Evolutionary conservation across 768 basidiomycete species (phyloP).

Genomic region (Serendipita vermifera): DNA sequence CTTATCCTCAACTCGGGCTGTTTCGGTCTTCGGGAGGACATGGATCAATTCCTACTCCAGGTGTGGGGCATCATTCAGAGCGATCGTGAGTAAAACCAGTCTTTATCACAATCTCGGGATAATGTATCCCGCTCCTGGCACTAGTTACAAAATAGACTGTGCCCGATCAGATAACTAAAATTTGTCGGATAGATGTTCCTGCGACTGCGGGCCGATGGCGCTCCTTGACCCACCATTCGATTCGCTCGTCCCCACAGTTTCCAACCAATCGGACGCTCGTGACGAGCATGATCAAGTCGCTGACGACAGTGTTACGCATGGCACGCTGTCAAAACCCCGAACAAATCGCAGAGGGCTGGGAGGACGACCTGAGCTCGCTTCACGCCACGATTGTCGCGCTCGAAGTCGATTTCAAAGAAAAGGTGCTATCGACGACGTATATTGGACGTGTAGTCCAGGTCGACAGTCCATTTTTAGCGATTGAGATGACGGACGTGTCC

Average conservation of each 20-base stretch:
- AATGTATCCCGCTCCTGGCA: not conserved
- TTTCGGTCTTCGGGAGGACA: constrained; percentile 6
- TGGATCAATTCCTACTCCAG: not conserved
- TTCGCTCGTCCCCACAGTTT: constrained; percentile 2
- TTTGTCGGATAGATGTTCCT: not conserved
- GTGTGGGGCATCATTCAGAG: constrained; percentile 1
- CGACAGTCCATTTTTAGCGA: not conserved
- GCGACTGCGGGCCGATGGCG: constrained; percentile 4
- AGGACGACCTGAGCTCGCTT: constrained; percentile 5
- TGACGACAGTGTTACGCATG: not conserved
- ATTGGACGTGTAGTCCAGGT: not conserved
- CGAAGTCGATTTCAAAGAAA: not conserved
- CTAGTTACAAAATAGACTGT: not conserved
- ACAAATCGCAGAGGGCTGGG: not conserved
- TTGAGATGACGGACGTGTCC: not conserved
- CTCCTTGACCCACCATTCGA: not conserved
- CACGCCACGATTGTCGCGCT: not conserved
- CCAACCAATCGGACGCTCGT: not conserved
- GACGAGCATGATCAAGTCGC: not conserved
- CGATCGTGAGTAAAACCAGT: not conserved
- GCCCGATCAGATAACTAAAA: not conserved
- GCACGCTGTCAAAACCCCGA: not conserved
- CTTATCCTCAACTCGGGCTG: not conserved
- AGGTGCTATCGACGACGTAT: not conserved
- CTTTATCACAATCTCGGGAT: not conserved